These are phyloP conservation scores for Fusarium tuaranense DNA, from an alignment of 2,329 filamentous ascomycete species.

Conservation along the genomic window DNA sequence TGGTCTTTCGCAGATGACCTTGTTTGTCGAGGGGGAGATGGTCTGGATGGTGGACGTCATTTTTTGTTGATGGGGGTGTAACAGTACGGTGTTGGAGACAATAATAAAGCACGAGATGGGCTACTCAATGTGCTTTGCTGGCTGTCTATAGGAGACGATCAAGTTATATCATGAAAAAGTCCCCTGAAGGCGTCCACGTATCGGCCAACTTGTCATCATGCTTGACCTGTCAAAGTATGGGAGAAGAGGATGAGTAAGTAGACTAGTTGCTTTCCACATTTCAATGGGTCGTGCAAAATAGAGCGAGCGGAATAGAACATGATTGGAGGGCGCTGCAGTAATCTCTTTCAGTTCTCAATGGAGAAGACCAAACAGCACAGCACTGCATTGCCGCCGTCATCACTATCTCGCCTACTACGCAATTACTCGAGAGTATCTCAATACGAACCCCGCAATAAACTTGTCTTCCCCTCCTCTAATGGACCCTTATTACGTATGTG, in stretches of 20 bases:
- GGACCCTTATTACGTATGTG: background rate
- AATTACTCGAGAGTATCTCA: background rate
- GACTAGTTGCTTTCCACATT: background rate
- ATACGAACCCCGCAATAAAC: background rate
- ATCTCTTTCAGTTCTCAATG: background rate
- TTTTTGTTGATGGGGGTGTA: constrained; percentile 28
- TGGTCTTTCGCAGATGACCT: constrained; percentile 81
- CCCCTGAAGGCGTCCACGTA: background rate
- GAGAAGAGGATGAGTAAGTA: background rate
- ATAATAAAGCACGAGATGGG: no score
- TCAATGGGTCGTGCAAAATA: background rate
- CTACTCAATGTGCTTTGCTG: no score
- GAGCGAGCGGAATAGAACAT: background rate
- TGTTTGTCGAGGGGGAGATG: constrained; percentile 90
- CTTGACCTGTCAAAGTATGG: background rate
- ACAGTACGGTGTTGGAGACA: background rate
- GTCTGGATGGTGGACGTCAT: constrained; percentile 76
- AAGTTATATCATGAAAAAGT: background rate
- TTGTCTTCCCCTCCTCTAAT: background rate
- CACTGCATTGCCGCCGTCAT: background rate
- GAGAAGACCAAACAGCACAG: background rate
- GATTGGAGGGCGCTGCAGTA: background rate
- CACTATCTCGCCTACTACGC: no score
- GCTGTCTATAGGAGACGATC: background rate
- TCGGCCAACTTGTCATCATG: background rate